phyloP scores from a whole-genome alignment of 1,284 basidiomycete genomes.

The Chondrostereum purpureum region DNA sequence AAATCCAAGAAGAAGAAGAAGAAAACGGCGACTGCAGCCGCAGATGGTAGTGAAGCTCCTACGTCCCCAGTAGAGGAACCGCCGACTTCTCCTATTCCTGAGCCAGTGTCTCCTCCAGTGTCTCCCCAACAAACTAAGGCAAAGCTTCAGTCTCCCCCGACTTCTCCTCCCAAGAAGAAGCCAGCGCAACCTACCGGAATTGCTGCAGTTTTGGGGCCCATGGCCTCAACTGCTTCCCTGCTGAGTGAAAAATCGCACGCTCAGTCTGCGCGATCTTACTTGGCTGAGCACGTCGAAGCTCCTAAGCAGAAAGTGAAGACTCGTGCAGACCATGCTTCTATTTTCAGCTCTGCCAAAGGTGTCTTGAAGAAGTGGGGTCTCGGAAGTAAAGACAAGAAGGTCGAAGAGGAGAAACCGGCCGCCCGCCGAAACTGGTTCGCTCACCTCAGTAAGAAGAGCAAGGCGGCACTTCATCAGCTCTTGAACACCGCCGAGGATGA shows the following conservation, averaged over 20 bases:
- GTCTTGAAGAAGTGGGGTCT: conserved; percentile 46
- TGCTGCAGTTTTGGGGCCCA: conserved; percentile 29
- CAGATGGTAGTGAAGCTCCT: conserved; percentile 16
- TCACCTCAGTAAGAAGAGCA: conserved; percentile 52
- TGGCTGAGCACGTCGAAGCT: conserved; percentile 39
- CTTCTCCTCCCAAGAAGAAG: conserved; percentile 7
- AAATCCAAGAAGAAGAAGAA: conserved; percentile 71
- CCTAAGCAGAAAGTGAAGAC: conserved; percentile 65
- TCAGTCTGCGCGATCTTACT: conserved; percentile 65
- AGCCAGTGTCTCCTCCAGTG: conserved; percentile 11
- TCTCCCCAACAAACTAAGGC: conserved; percentile 12
- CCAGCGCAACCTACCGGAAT: conserved; percentile 25
- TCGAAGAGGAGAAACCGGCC: conserved; percentile 31
- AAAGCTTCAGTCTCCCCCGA: conserved; percentile 11
- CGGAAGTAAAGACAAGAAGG: conserved; percentile 26
- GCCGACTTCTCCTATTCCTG: conserved; percentile 8
- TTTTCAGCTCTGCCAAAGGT: conserved; percentile 40
- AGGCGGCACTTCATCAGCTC: conserved; percentile 55
- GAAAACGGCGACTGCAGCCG: conserved; percentile 21
- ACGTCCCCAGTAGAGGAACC: conserved; percentile 11
- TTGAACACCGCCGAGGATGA: conserved; percentile 50
- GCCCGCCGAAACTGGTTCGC: conserved; percentile 41
- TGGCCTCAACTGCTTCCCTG: conserved; percentile 38
- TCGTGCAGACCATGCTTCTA: conserved; percentile 47
- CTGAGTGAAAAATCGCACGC: conserved; percentile 37